phyloP scores from a whole-genome alignment of 257 asterid species.

The Fraxinus cuspidata region DNA sequence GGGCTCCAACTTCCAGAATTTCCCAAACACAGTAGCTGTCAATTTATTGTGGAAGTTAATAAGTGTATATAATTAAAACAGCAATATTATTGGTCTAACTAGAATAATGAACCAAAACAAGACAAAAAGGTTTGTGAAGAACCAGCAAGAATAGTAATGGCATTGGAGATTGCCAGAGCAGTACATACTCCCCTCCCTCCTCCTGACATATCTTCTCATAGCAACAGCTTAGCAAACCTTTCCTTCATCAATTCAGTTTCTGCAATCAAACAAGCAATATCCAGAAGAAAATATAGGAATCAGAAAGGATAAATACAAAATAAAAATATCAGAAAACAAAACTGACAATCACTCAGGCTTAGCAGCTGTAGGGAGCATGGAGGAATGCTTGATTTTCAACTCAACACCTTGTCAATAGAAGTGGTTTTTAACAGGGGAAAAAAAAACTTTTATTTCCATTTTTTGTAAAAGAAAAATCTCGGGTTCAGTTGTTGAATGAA shows the following conservation, averaged over 20 bases:
- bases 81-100: background rate
- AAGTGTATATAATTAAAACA: background rate
- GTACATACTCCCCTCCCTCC: slow-evolving; percentile 86
- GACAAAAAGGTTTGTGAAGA: slow-evolving; percentile 1
- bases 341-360: background rate
- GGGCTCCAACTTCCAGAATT: slow-evolving; percentile 90
- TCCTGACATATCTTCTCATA: slow-evolving; percentile 97
- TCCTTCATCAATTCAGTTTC: slow-evolving; percentile 81
- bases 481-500: background rate
- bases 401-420: background rate
- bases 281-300: background rate
- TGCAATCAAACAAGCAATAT: slow-evolving; percentile 29
- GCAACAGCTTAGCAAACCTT: slow-evolving; percentile 74
- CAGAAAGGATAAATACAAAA: slow-evolving; percentile 3
- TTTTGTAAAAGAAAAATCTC: background rate
- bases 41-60: slow-evolving; percentile 13
- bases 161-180: slow-evolving; percentile 95
- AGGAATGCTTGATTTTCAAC: background rate
- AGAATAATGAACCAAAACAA: background rate
- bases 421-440: background rate
- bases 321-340: background rate
- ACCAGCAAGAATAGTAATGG: slow-evolving; percentile 92
- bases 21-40: slow-evolving; percentile 84
- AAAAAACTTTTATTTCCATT: background rate
- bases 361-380: background rate